Base-by-base conservation (phyloP, 345 rosid genomes). In the Salix udensis region DNA sequence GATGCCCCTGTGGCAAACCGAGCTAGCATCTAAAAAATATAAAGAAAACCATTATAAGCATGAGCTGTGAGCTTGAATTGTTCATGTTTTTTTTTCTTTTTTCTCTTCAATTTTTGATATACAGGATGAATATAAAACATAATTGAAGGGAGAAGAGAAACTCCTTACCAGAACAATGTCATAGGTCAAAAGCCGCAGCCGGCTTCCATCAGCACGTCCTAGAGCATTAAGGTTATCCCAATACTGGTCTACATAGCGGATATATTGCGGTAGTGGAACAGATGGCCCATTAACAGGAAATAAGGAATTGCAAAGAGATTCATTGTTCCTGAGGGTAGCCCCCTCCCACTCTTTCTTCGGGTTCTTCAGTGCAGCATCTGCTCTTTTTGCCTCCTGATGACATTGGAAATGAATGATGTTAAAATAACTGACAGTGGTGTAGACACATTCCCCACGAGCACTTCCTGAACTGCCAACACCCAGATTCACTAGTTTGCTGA, bases 271-370 rank as follows among this genome's bases (percentile, higher is more conserved):
- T 40, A 86, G 71, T 64, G 97, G 95, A 78, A 92, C 91, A 13
- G 88, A 92, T 40, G 97, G 98, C 72, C 98, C 97, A 82, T 92
- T 91, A 37, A 91, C 88, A 30, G 99, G 99, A 85, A 96, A 96
- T 30, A 96, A 85, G 58, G 99, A 91, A 85, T 93, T 96, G 90
- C 99, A 96, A 64, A 93, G 98, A 67, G 94, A 96, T 85, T 89
- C 99, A 71, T 93, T 96, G 88, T 96, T 96, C 71, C 98, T 88
- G 61, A 92, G 89, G 53, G 97, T 87, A 69, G 99, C 99, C 52
- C 99, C 99, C 79, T 96, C 99, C 99, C 99, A 96, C 88, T 96
- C 99, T 91, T 96, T 96, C 91, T 96, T 96, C 6, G 98, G 98
- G 79, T 82, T 96, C 85, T n/a, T 93, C 74, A 92, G 90, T 71